A percentile compares a stretch with the other conserved stretches of the same genome.
phyloP scores from a whole-genome alignment of 306 rosid species.

The Sicyos baderoa region DNA sequence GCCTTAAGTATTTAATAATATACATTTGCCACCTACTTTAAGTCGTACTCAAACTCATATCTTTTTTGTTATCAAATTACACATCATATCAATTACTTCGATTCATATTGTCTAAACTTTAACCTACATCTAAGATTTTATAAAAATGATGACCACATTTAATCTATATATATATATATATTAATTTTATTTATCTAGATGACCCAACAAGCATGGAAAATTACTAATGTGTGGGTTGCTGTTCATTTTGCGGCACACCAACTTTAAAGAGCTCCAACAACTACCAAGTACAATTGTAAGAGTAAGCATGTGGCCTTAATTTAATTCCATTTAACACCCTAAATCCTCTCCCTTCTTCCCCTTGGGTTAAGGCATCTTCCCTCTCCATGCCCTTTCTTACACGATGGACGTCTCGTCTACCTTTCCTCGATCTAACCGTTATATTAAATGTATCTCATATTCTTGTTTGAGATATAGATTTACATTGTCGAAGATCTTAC shows the following conservation, averaged over 20 bases:
- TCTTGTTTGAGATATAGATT: not conserved
- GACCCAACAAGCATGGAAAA: too few species aligned
- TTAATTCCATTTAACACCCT: not conserved
- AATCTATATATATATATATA: too few species aligned
- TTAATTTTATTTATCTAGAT: too few species aligned
- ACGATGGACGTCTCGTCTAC: not conserved
- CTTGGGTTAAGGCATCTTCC: not conserved
- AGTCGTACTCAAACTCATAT: too few species aligned
- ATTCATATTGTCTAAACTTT: too few species aligned
- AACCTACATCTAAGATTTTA: too few species aligned
- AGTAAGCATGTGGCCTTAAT: not conserved
- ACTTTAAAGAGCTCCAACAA: not conserved
- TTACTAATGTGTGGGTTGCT: not conserved
- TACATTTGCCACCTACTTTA: too few species aligned
- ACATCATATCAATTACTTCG: too few species aligned
- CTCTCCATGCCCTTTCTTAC: not conserved
- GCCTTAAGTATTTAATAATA: too few species aligned
- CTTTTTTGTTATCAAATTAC: too few species aligned
- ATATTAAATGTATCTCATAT: not conserved
- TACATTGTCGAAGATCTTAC: too few species aligned
- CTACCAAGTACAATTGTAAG: not conserved
- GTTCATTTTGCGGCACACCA: not conserved
- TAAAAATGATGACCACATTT: too few species aligned
- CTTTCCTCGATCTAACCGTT: not conserved
- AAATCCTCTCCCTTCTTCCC: not conserved